Conservation (phyloP, 2,329 filamentous ascomycete species). For the Stemphylium vesicarium region DNA sequence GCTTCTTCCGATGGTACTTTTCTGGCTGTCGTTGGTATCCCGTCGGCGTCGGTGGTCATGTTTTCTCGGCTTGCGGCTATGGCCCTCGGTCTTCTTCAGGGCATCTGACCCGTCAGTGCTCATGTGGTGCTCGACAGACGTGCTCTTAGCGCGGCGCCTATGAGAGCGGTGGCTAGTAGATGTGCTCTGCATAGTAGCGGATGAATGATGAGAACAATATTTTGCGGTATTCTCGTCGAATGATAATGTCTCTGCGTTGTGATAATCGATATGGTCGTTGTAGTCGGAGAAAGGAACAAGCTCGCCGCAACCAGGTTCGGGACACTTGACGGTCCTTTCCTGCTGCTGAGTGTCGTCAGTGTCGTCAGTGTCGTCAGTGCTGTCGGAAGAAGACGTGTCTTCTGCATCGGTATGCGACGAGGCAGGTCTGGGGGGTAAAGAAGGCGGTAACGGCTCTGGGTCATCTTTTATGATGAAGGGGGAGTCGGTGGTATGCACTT, state of each 20-base stretch:
- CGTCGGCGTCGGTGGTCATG: constrained; percentile 31
- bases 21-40: constrained; percentile 40
- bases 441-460: constrained; percentile 33
- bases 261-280: constrained; percentile 56
- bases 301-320: constrained; percentile 53
- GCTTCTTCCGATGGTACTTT: constrained; percentile 44
- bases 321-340: constrained; percentile 47
- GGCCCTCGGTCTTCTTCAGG: constrained; percentile 22
- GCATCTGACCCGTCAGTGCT: constrained; percentile 26
- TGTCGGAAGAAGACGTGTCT: constrained; percentile 38
- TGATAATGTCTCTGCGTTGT: constrained; percentile 50
- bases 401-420: constrained; percentile 23
- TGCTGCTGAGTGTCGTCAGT: constrained; percentile 34
- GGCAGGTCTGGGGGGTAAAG: constrained; percentile 27
- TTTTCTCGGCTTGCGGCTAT: constrained; percentile 32
- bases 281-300: constrained; percentile 50
- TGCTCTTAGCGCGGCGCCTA: constrained; percentile 24
- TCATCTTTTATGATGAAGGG: constrained; percentile 46
- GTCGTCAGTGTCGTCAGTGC: constrained; percentile 9
- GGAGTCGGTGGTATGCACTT: constrained; percentile 47
- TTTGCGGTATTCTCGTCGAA: constrained; percentile 42
- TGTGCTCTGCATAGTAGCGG: constrained; percentile 39
- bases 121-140: constrained; percentile 33
- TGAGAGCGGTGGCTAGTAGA: constrained; percentile 18
- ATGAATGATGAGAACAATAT: constrained; percentile 43